Base-by-base conservation (phyloP, 768 basidiomycete genomes). In the Mycena olivaceomarginata region DNA sequence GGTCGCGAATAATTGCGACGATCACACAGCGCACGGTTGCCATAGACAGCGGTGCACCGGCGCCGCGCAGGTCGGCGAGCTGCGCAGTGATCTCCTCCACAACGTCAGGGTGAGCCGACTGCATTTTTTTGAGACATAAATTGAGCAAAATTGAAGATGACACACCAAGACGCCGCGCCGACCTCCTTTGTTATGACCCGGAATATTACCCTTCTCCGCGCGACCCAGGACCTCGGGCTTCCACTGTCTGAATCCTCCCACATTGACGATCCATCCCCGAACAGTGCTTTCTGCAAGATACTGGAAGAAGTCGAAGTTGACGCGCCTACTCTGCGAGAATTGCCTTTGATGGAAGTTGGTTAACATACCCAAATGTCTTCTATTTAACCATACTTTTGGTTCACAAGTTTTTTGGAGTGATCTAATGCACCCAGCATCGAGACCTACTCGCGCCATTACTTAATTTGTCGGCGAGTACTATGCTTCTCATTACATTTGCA, bases 251-350 rank as follows among this genome's bases (percentile, higher is more conserved):
- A 67, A 67, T 9, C 73, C 73, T 18, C 51, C 57, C 15, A 64
- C 43, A 4, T 15, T 37, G n/a, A 72, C 76, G 53, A 77, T 73
- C 76, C 71, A 77, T 22, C 59, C 67, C 7, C 4, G 31, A 18
- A 77, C n/a, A 4, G 72, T 77, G 18, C 25, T 11, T 25, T 8
- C 1, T 2, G 48, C n/a, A 56, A 77, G 48, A 59, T 74, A 31
- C 56, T 71, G 69, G 70, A 59, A 77, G 39, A 71, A 67, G 37
- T 66, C 70, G 37, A 51, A 62, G 65, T 77, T 71, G n/a, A 37
- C 10, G 53, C 57, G 60, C 25, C 40, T 60, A n/a, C n/a, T n/a
- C n/a, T n/a, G n/a, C n/a, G n/a, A n/a, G n/a, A n/a, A n/a, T n/a
- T n/a, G n/a, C n/a, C n/a, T n/a, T n/a, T n/a, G n/a, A n/a, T n/a